phyloP scores from a whole-genome alignment of 2,329 filamentous ascomycete genomes.

The Pyrenophora seminiperda region DNA sequence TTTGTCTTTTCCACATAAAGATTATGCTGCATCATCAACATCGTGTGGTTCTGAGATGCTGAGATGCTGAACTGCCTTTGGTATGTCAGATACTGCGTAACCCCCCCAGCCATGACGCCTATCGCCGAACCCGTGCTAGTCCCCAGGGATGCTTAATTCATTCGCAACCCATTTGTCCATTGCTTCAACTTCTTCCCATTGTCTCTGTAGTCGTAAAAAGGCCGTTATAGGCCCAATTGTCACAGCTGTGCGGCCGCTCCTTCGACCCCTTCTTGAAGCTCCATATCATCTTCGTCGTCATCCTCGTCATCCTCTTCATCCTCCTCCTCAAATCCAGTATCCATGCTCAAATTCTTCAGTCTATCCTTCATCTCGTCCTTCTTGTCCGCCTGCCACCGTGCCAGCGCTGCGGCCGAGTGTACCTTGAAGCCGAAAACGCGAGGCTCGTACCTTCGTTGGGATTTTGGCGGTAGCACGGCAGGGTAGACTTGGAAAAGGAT shows the following conservation, averaged over 20 bases:
- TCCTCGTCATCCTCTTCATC: slow-evolving; percentile 67
- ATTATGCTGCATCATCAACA: too few relatives aligned
- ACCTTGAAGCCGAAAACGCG: slow-evolving; percentile 95
- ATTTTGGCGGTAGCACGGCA: slow-evolving; percentile 84
- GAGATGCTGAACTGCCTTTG: background rate
- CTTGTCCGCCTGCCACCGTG: slow-evolving; percentile 86
- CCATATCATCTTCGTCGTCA: slow-evolving; percentile 56
- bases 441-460: slow-evolving; percentile 82
- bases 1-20: too few relatives aligned
- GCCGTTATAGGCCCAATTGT: slow-evolving; percentile 16
- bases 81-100: slow-evolving; percentile 19
- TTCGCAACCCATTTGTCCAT: slow-evolving; percentile 3
- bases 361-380: slow-evolving; percentile 82
- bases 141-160: slow-evolving; percentile 8
- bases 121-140: slow-evolving; percentile 28
- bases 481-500: slow-evolving; percentile 99
- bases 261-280: slow-evolving; percentile 38
- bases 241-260: slow-evolving; percentile 30
- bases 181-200: background rate
- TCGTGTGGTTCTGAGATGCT: background rate
- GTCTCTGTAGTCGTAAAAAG: slow-evolving; percentile 6
- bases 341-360: slow-evolving; percentile 70
- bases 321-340: slow-evolving; percentile 77
- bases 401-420: slow-evolving; percentile 83
- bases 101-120: slow-evolving; percentile 27